phyloP scores from a whole-genome alignment of 2,329 filamentous ascomycete genomes.

The Aspergillus glaucus region DNA sequence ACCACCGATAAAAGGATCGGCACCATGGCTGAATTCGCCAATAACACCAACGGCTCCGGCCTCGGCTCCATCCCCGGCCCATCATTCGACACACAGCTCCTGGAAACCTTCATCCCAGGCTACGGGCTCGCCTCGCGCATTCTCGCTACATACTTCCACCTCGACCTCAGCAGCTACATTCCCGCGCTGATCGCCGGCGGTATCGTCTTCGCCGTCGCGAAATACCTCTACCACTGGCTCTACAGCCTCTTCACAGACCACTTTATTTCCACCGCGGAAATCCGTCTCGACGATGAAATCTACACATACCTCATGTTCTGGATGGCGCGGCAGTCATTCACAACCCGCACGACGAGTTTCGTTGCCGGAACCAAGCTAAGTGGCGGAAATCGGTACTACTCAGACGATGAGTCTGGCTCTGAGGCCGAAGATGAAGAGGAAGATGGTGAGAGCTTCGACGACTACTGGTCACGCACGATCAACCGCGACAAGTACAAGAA shows the following conservation, averaged over 20 bases:
- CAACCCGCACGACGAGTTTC: conserved; percentile 54
- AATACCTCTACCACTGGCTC: conserved; percentile 47
- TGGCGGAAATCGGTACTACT: conserved; percentile 22
- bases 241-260: conserved; percentile 47
- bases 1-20: too few relatives aligned
- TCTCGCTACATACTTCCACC: conserved; percentile 51
- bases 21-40: neutral
- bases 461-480: conserved; percentile 37
- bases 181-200: conserved; percentile 50
- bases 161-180: conserved; percentile 59
- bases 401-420: conserved; percentile 11
- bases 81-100: conserved; percentile 22
- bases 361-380: conserved; percentile 59
- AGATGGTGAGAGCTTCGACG: conserved; percentile 31
- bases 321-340: conserved; percentile 58
- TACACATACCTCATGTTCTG: conserved; percentile 68
- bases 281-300: conserved; percentile 64
- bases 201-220: conserved; percentile 46
- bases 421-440: conserved; percentile 25
- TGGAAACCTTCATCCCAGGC: conserved; percentile 62
- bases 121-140: conserved; percentile 54
- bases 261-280: conserved; percentile 60
- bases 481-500: conserved; percentile 30
- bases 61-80: conserved; percentile 2
- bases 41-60: conserved; percentile 9